Evolutionary conservation across 164 flowering plant species (phyloP), one percentile per base, ranked within the genome.

Genomic region (Sextonia rubra): DNA sequence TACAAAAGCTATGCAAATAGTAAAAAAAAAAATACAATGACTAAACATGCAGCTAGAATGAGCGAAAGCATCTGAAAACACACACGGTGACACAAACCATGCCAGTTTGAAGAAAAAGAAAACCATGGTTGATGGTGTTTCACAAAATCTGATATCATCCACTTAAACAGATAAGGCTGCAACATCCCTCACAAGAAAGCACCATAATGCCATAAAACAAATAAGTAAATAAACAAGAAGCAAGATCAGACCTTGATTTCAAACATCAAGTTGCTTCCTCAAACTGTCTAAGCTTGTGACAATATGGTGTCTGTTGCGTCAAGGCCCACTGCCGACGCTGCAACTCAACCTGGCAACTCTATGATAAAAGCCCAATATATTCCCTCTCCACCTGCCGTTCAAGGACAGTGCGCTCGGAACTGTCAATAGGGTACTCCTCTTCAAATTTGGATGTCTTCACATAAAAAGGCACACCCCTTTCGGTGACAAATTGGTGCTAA

Each of bases 281-380:
- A 30, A 87, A 90, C 69, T 75, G 71, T 79, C 74, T 83, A 70
- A 90, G 77, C 86, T 83, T 83, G 74, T 94, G 96, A 79, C 98
- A 94, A 69, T 87, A 76, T 2, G 97, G 97, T 12, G 90, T 89
- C 72, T 88, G 84, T 12, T 79, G 70, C 4, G 80, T 47, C 32
- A 82, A 78, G 12, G 97, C 98, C 98, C 97, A 94, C 48, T 85
- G 85, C 37, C 76, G 80, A 48, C 94, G 82, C 82, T 90, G 96
- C 83, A 85, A 5, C 85, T 91, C 98, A 64, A 72, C 66, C 78
- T 86, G 83, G 68, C 98, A 94, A 79, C 92, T 85, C 71, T 88
- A 89, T 0, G 83, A 24, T 5, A 92, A 83, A 60, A 83, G 71
- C 0, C 80, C 69, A 23, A 77, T 80, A 72, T 89, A 94, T 3